phyloP scores from a whole-genome alignment of 768 basidiomycete genomes.

The Coprinellus aureogranulatus region DNA sequence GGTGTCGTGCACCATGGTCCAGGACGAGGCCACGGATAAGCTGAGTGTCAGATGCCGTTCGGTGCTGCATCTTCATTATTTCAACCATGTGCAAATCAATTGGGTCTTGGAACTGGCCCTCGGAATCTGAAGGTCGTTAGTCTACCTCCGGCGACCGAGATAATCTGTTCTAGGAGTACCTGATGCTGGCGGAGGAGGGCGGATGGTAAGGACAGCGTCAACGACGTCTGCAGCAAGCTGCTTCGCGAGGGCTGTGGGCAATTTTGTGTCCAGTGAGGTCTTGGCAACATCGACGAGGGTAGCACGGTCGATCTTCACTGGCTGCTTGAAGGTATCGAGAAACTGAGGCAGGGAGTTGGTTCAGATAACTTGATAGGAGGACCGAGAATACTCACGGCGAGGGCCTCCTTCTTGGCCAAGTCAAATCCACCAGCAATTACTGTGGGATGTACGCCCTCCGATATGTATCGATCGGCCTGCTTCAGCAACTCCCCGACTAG shows the following conservation, averaged over 20 bases:
- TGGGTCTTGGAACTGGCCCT: conserved; percentile 76
- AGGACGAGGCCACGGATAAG: conserved; percentile 92
- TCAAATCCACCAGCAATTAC: conserved; percentile 95
- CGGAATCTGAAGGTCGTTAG: conserved; percentile 40
- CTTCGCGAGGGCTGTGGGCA: conserved; percentile 77
- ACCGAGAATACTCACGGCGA: conserved; percentile 54
- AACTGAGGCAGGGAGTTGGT: conserved; percentile 53
- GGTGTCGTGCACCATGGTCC: conserved; percentile 96
- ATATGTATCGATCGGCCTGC: conserved; percentile 96
- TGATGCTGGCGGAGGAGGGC: conserved; percentile 60
- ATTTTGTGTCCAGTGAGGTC: conserved; percentile 95
- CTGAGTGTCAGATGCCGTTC: conserved; percentile 95
- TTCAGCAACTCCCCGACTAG: conserved; percentile 94
- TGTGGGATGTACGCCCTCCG: conserved; percentile 97
- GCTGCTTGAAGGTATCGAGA: conserved; percentile 85
- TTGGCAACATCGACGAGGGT: conserved; percentile 91
- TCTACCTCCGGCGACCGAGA: conserved; percentile 6
- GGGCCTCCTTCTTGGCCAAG: conserved; percentile 93
- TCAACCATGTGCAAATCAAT: conserved; percentile 99
- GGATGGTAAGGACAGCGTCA: conserved; percentile 90
- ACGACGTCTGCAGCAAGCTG: conserved; percentile 90
- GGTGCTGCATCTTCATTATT: conserved; percentile 99
- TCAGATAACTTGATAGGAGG: conserved; percentile 6
- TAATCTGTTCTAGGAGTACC: conserved; percentile 35
- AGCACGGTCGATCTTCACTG: conserved; percentile 77